Percentiles rank a stretch among this genome's conserved stretches.
Conservation (phyloP, 352 stramenopile genomes). For the Phytophthora tentaculata region DNA sequence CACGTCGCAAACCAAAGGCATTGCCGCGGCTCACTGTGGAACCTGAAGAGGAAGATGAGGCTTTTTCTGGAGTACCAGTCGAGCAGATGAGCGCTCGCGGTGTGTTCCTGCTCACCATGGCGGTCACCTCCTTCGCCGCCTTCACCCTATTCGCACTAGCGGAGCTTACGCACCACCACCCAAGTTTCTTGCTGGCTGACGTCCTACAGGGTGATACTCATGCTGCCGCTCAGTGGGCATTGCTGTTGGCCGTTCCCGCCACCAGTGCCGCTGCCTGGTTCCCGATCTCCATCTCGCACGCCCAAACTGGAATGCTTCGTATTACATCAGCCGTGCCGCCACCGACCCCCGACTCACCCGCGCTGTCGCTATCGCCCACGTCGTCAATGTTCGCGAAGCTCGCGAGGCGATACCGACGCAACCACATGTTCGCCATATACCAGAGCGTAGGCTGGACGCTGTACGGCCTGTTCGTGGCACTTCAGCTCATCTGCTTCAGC, state of each 20-base stretch:
- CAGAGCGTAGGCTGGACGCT: slow-evolving; percentile 66
- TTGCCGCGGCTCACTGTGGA: slow-evolving; percentile 24
- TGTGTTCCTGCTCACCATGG: slow-evolving; percentile 64
- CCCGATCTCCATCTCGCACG: slow-evolving; percentile 55
- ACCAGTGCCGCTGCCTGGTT: slow-evolving; percentile 70
- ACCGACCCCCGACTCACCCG: slow-evolving; percentile 22
- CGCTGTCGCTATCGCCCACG: slow-evolving; percentile 26
- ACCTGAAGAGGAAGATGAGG: slow-evolving; percentile 32
- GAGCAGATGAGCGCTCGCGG: slow-evolving; percentile 53
- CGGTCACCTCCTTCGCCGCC: slow-evolving; percentile 62
- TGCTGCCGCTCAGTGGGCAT: slow-evolving; percentile 44
- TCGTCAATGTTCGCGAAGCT: slow-evolving; percentile 36
- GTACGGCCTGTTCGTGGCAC: slow-evolving; percentile 58
- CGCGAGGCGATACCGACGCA: slow-evolving; percentile 38
- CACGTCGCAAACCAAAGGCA: slow-evolving; percentile 24
- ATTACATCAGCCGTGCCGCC: slow-evolving; percentile 40
- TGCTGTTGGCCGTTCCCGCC: slow-evolving; percentile 55
- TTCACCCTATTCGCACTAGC: slow-evolving; percentile 69
- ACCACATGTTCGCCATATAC: slow-evolving; percentile 75
- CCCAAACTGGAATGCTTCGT: slow-evolving; percentile 28
- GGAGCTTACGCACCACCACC: slow-evolving; percentile 56
- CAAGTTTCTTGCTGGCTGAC: slow-evolving; percentile 40
- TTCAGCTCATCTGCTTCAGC: slow-evolving; percentile 48
- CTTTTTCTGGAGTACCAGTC: slow-evolving; percentile 26
- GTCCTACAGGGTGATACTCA: slow-evolving; percentile 47